Evolutionary conservation across 148 eudicot species (phyloP).

Genomic region (Silene uniflora): DNA sequence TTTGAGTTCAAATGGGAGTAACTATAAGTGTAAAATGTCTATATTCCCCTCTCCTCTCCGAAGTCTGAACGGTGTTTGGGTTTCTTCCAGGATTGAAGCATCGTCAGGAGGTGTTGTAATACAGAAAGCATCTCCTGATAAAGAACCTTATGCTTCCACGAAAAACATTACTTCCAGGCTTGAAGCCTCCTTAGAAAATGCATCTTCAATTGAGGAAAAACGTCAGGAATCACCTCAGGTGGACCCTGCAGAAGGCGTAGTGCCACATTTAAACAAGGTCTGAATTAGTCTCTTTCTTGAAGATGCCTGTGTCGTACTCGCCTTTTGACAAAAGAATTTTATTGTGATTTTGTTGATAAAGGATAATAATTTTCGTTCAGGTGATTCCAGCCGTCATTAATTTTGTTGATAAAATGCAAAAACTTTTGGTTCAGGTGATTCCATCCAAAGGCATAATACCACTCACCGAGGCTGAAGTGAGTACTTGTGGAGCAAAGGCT

Average conservation of each 20-base stretch:
- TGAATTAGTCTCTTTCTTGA: conserved; percentile 14
- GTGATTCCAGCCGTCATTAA: conserved; percentile 25
- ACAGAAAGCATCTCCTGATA: conserved; percentile 6
- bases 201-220: conserved; percentile 34
- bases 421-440: conserved; percentile 45
- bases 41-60: background rate
- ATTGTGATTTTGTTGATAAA: conserved; percentile 3
- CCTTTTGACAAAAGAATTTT: background rate
- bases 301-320: background rate
- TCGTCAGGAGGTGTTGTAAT: conserved; percentile 10
- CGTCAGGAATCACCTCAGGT: conserved; percentile 22
- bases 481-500: conserved; percentile 84
- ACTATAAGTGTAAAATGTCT: background rate
- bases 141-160: background rate
- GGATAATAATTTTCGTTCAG: conserved; percentile 26
- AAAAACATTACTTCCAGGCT: conserved; percentile 36
- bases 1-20: background rate
- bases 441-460: conserved; percentile 47
- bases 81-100: conserved; percentile 18
- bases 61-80: background rate
- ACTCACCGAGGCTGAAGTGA: conserved; percentile 57
- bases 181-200: conserved; percentile 66
- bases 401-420: conserved; percentile 24
- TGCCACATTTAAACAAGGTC: conserved; percentile 40
- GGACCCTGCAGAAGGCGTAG: conserved; percentile 24